Base-by-base conservation (phyloP, 176 grass and related monocot genomes). In the Hsuehochloa calcarea region DNA sequence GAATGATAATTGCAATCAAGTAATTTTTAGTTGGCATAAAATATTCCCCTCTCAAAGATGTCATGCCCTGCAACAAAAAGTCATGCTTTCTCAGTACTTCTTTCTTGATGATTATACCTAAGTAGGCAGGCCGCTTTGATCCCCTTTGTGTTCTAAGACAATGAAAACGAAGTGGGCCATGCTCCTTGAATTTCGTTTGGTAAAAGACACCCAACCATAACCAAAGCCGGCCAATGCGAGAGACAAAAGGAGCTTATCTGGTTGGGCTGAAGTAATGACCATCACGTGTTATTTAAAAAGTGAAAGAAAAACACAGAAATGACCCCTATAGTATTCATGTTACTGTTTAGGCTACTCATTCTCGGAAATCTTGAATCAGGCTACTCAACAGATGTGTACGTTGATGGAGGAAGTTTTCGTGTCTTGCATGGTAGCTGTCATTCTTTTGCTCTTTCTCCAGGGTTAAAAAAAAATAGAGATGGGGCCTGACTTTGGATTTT, bases 81-180 rank as follows among this genome's bases (percentile, higher is more conserved):
- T 0, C 59, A 83, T 73, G 67, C 79, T 79, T 29, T 78, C 38
- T 70, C 41, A 17, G 59, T 51, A 84, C 79, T 79, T 80, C 68
- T 60, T 83, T 74, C 84, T n/a, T 75, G 75, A 27, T 52, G 68
- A 90, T 83, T 79, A 73, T 83, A 74, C 29, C 84, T 19, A 90
- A 86, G 54, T 10, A 69, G 4, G 50, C 43, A 50, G 41, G 46
- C 20, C 6, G 22, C 27, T 72, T 64, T 56, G 65, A 23, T 56
- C 6, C 59, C 58, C 10, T 74, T 66, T 60, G 27, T 6, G 17
- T 51, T 87, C 51, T 52, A 62, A 50, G 75, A 84, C 38, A 72
- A 55, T 6, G 44, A 82, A 58, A 78, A 49, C 37, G 31, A 72
- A 40, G 73, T 55, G 44, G 71, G 79, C 27, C 84, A 82, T 65